A percentile compares a stretch with the other conserved stretches of the same genome.
phyloP scores from a whole-genome alignment of 805 yeast genomes.

The Pichia heedii region DNA sequence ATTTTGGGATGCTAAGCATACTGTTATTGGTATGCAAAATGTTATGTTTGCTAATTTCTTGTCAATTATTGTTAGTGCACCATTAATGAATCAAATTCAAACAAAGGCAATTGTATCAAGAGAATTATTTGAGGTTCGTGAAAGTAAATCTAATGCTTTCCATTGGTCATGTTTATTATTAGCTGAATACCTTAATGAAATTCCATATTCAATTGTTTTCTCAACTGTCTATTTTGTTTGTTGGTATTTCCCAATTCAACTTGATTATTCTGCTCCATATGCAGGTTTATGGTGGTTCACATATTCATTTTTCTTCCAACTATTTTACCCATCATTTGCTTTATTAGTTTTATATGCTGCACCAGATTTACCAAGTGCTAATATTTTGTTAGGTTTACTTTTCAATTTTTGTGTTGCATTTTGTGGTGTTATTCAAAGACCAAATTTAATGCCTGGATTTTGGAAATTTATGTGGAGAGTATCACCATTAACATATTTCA shows the following conservation, averaged over 20 bases:
- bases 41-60: constrained; percentile 43
- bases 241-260: constrained; percentile 31
- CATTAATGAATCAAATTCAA: constrained; percentile 57
- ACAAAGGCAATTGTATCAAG: constrained; percentile 51
- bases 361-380: constrained; percentile 61
- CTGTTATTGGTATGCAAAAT: constrained; percentile 51
- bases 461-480: constrained; percentile 55
- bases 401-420: constrained; percentile 53
- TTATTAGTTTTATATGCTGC: constrained; percentile 46
- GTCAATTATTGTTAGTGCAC: constrained; percentile 48
- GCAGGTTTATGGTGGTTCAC: constrained; percentile 41
- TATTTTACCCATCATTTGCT: constrained; percentile 42
- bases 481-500: constrained; percentile 65
- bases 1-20: constrained; percentile 48
- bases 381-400: constrained; percentile 45
- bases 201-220: constrained; percentile 48
- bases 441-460: constrained; percentile 50
- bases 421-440: constrained; percentile 62
- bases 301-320: constrained; percentile 32
- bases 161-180: constrained; percentile 57
- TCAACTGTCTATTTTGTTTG: constrained; percentile 39
- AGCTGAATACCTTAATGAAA: constrained; percentile 47
- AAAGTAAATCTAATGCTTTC: constrained; percentile 61
- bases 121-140: constrained; percentile 62
- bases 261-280: no score